Evolutionary conservation across 2,329 filamentous ascomycete species (phyloP).

Genomic region (Chaetomium sp.): DNA sequence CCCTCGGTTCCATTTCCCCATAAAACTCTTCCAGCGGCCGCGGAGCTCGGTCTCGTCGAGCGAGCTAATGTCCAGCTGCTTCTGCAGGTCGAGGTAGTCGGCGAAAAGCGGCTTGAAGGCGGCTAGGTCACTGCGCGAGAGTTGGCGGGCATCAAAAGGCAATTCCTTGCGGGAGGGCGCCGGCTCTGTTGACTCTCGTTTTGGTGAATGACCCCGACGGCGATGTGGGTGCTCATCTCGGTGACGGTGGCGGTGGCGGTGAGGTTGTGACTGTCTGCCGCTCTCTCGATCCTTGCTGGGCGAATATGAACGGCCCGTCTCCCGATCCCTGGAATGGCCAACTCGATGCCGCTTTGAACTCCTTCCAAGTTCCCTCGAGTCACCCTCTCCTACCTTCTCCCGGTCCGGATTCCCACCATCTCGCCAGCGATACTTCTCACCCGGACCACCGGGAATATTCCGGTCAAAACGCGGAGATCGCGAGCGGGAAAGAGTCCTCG

Average conservation of each 20-base stretch:
- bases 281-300: not conserved
- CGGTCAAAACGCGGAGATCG: constrained; percentile 12
- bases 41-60: constrained; percentile 74
- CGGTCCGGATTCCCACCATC: not conserved
- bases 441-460: not conserved
- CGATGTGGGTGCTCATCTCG: constrained; percentile 5
- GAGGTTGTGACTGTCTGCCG: not conserved
- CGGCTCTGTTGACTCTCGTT: not conserved
- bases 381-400: not conserved
- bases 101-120: constrained; percentile 73
- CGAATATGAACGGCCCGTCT: not conserved
- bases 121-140: constrained; percentile 69
- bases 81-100: constrained; percentile 86
- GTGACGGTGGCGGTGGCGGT: constrained; percentile 1
- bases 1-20: constrained; percentile 87
- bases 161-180: constrained; percentile 43
- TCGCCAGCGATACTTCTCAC: not conserved
- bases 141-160: constrained; percentile 65
- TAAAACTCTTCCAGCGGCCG: constrained; percentile 92
- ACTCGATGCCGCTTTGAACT: constrained; percentile 6
- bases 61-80: constrained; percentile 67
- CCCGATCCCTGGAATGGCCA: not conserved
- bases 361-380: not conserved
- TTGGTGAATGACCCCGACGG: constrained; percentile 3
- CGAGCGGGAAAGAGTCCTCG: constrained; percentile 8